phyloP scores from a whole-genome alignment of 345 rosid species.

The Hibiscus trionum region DNA sequence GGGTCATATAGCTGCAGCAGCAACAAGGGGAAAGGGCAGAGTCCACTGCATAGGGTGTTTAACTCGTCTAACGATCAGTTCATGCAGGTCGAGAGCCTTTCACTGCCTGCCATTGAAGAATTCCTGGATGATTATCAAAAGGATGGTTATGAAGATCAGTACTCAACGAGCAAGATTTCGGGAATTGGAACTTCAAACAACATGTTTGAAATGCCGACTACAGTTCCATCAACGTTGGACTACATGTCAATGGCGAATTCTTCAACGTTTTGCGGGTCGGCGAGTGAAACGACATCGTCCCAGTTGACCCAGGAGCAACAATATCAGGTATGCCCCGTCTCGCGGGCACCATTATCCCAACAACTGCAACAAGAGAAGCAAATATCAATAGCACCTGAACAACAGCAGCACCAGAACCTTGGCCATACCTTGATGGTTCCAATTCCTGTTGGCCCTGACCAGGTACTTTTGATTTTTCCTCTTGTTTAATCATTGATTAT shows the following conservation, averaged over 20 bases:
- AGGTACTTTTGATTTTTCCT: constrained; percentile 22
- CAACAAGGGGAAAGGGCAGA: constrained; percentile 29
- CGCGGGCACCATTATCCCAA: constrained; percentile 31
- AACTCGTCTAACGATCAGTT: constrained; percentile 38
- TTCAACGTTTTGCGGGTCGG: constrained; percentile 21
- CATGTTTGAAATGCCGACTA: constrained; percentile 20
- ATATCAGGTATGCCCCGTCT: constrained; percentile 11
- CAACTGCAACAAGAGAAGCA: constrained; percentile 36
- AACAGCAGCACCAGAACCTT: constrained; percentile 28
- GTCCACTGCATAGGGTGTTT: constrained; percentile 40
- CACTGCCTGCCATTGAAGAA: constrained; percentile 41
- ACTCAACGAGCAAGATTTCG: constrained; percentile 20
- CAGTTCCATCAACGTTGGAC: constrained; percentile 24
- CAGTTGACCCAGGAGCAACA: constrained; percentile 26
- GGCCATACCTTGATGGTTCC: constrained; percentile 34
- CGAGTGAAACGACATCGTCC: constrained; percentile 20
- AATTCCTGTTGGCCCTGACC: constrained; percentile 36
- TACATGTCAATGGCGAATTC: constrained; percentile 22
- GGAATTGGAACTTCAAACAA: constrained; percentile 10
- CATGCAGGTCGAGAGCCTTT: constrained; percentile 45
- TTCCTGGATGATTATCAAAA: constrained; percentile 44
- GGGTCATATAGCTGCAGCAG: constrained; percentile 23
- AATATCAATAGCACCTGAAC: constrained; percentile 13
- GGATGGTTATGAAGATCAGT: constrained; percentile 23
- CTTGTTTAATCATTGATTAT: not conserved